Evolutionary conservation across 2,329 filamentous ascomycete species (phyloP), one percentile per base, ranked within the genome.

Genomic region (Aspergillus costaricaensis): DNA sequence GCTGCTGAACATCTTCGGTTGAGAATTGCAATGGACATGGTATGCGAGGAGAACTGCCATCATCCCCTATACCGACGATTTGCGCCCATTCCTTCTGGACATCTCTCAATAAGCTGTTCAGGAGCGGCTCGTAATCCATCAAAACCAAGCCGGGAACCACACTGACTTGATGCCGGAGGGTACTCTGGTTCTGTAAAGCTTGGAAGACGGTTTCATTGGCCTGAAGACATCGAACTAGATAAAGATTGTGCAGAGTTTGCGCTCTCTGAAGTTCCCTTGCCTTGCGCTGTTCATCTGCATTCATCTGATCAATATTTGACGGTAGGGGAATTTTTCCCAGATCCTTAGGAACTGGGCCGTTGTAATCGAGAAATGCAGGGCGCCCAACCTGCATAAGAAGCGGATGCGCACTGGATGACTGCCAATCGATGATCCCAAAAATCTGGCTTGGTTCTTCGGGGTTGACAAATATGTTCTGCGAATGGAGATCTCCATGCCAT

Each of bases 401-500:
- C 10, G 66, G 68, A 21, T 48, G 58, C 2, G 55, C 58, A 49
- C 61, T 63, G 48, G 58, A 49, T 5, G 59, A 67, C 52, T 70
- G 68, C 69, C 70, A 72, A 57, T 70, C 67, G 30, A 70, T 67
- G 14, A 70, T 67, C 15, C 67, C 65, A 9, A 62, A 9, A 17
- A 72, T 67, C 19, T 48, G 51, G 12, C 15, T 58, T 55, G 64
- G 67, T 5, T 65, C 61, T 57, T 61, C 57, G 7, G 62, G 61
- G 47, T 65, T 58, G 25, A 69, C 66, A 36, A 69, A 69, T 9
- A 68, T 66, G 58, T 67, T 66, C 27, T 66, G 62, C 36, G 43
- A 51, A 39, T 66, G 57, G 6, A 67, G 57, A 59, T 65, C 65
- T 1, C 58, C 56, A 51, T 67, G 65, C 60, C 64, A 68, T 49